These are phyloP conservation scores for Saccharomycopsis javanensis DNA, from an alignment of 805 yeast genomes.

Conservation along the genomic window DNA sequence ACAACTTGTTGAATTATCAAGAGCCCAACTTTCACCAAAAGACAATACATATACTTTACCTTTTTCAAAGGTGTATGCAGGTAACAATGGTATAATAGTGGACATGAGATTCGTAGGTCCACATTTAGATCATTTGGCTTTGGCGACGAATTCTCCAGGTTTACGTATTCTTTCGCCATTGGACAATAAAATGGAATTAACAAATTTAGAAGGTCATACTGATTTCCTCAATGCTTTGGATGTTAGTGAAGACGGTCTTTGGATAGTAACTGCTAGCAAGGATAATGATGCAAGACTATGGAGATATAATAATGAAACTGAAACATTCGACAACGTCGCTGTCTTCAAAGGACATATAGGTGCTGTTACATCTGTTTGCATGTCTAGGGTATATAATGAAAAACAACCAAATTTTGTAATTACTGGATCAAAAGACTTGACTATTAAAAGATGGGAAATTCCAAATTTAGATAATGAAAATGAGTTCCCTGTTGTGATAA, in stretches of 20 bases:
- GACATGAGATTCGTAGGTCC: slow-evolving; percentile 78
- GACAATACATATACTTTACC: slow-evolving; percentile 31
- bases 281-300: slow-evolving; percentile 81
- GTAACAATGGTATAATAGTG: slow-evolving; percentile 93
- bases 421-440: slow-evolving; percentile 80
- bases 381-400: slow-evolving; percentile 44
- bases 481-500: slow-evolving; percentile 18
- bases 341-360: slow-evolving; percentile 74
- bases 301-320: slow-evolving; percentile 44
- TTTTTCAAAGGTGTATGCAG: slow-evolving; percentile 55
- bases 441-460: slow-evolving; percentile 77
- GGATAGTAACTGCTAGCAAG: slow-evolving; percentile 90
- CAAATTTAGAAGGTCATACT: slow-evolving; percentile 67
- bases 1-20: slow-evolving; percentile 34
- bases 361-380: slow-evolving; percentile 70
- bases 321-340: slow-evolving; percentile 26
- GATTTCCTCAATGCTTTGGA: slow-evolving; percentile 80
- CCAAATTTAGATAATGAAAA: slow-evolving; percentile 32
- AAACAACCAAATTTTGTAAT: slow-evolving; percentile 55
- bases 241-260: slow-evolving; percentile 65
- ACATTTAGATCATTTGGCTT: slow-evolving; percentile 44
- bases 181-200: slow-evolving; percentile 49
- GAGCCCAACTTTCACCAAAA: slow-evolving; percentile 25
- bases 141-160: slow-evolving; percentile 92
- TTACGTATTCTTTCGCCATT: slow-evolving; percentile 61